These are phyloP conservation scores for Thermothelomyces thermophilus DNA, from an alignment of 2,329 filamentous ascomycete genomes.

Conservation along the genomic window DNA sequence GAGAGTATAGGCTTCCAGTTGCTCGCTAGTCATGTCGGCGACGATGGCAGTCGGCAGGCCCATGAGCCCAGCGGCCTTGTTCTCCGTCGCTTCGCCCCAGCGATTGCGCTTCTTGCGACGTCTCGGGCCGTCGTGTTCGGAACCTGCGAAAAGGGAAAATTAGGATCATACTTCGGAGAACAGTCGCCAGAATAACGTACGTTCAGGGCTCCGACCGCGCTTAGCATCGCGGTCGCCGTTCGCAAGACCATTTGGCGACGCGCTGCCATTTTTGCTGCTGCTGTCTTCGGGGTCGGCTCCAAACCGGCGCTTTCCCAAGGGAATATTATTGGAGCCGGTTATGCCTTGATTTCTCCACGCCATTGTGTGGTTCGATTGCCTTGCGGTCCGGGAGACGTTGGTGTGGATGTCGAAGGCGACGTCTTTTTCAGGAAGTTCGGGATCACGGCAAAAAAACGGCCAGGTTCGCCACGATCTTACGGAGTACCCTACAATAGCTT, in stretches of 20 bases:
- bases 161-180: constrained; percentile 14
- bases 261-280: constrained; percentile 8
- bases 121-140: constrained; percentile 66
- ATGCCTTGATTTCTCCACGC: constrained; percentile 72
- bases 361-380: constrained; percentile 38
- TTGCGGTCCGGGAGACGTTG: background rate
- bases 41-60: constrained; percentile 93
- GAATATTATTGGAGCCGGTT: constrained; percentile 97
- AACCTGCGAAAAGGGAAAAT: constrained; percentile 34
- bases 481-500: too few relatives aligned
- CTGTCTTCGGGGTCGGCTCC: constrained; percentile 45
- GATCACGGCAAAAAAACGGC: background rate
- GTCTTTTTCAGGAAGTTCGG: background rate
- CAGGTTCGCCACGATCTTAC: background rate
- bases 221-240: constrained; percentile 52
- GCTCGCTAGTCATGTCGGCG: constrained; percentile 96
- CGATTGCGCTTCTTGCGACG: constrained; percentile 97
- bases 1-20: constrained; percentile 93
- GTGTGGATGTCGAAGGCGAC: background rate
- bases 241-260: constrained; percentile 16
- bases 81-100: constrained; percentile 95
- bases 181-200: constrained; percentile 40
- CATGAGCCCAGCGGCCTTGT: constrained; percentile 98
- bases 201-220: constrained; percentile 87
- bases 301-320: constrained; percentile 80